Conservation (phyloP, 148 eudicot species). For the Fagopyrum homotropicum region DNA sequence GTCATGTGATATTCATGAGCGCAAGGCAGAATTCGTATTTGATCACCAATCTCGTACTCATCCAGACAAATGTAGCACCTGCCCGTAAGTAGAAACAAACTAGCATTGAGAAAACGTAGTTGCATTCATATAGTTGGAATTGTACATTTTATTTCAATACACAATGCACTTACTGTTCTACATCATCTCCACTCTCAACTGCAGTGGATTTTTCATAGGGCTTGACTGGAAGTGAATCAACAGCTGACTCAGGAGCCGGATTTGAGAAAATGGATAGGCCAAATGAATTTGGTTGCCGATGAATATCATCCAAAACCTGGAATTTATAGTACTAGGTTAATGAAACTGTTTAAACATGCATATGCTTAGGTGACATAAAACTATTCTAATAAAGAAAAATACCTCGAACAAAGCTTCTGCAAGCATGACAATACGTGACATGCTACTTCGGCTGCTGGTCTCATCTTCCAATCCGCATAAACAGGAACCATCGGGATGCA, state of each 20-base stretch:
- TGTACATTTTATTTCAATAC: not conserved
- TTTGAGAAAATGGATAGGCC: conserved; percentile 57
- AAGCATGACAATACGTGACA: conserved; percentile 51
- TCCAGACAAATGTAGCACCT: conserved; percentile 80
- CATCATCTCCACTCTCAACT: conserved; percentile 40
- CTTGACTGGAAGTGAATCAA: conserved; percentile 62
- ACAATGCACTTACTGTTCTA: conserved; percentile 47
- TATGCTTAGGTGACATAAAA: not conserved
- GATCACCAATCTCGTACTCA: conserved; percentile 66
- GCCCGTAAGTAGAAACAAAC: conserved; percentile 4
- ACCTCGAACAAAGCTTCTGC: conserved; percentile 71
- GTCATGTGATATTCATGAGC: conserved; percentile 63
- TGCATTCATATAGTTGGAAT: not conserved
- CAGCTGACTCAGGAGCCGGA: conserved; percentile 75
- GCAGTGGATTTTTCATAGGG: conserved; percentile 30
- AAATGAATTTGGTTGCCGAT: conserved; percentile 66
- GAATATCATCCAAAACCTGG: conserved; percentile 84
- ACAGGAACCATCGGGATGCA: conserved; percentile 54
- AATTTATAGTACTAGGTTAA: not conserved
- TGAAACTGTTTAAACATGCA: not conserved
- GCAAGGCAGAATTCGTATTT: conserved; percentile 77
- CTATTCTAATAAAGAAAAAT: not conserved
- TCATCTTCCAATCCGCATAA: conserved; percentile 46
- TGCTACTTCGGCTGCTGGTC: conserved; percentile 34
- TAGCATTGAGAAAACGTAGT: not conserved